Evolutionary conservation across 805 yeast genomes (phyloP).

Genomic region (Nematodospora valgi): DNA sequence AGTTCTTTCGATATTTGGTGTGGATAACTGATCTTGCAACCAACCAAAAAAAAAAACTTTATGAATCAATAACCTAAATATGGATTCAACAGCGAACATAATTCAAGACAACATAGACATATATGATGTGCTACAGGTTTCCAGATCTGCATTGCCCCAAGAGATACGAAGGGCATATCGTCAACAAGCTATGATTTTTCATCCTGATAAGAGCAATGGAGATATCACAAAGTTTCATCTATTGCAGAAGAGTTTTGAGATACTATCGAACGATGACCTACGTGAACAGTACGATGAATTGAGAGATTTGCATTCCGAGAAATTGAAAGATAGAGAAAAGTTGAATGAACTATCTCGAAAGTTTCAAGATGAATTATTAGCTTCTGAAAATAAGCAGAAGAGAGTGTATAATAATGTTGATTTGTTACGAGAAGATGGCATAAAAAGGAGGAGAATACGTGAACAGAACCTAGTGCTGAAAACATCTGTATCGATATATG

Average conservation of each 20-base stretch:
- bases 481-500: conserved; percentile 8
- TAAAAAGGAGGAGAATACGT: conserved; percentile 19
- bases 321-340: too few species aligned
- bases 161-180: conserved; percentile 31
- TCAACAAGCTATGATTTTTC: conserved; percentile 31
- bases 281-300: conserved; percentile 30
- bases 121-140: conserved; percentile 23
- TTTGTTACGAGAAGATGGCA: conserved; percentile 23
- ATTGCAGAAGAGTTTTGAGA: conserved; percentile 27
- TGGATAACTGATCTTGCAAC: too few species aligned
- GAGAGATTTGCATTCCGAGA: too few species aligned
- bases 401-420: conserved; percentile 6
- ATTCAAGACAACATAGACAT: conserved; percentile 25
- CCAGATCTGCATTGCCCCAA: conserved; percentile 16
- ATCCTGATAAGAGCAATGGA: conserved; percentile 37
- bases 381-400: conserved; percentile 17
- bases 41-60: too few species aligned
- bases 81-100: too few species aligned
- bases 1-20: too few species aligned
- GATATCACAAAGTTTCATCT: conserved; percentile 29
- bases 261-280: conserved; percentile 23
- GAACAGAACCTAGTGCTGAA: conserved; percentile 15
- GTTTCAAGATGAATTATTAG: conserved; percentile 28
- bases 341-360: conserved; percentile 19
- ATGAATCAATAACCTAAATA: too few species aligned